A percentile compares a stretch with the other conserved stretches of the same genome.
Evolutionary conservation across 1,284 basidiomycete genomes (phyloP).

Genomic region (Pseudozyma tsukubaensis): DNA sequence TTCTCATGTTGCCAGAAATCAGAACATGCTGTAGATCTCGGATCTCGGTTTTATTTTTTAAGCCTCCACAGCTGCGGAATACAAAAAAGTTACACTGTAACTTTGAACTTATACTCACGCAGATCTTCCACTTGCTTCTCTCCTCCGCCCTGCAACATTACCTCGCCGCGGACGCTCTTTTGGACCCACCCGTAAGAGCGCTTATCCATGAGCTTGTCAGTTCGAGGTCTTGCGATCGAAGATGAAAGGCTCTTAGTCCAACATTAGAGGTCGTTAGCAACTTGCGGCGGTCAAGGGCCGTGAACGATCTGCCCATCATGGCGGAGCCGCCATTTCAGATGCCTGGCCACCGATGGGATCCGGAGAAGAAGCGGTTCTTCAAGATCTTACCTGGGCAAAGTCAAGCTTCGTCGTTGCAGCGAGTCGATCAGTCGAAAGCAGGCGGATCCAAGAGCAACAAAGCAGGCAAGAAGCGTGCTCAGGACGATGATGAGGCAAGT

Average conservation of each 20-base stretch:
- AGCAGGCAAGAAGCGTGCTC: not conserved
- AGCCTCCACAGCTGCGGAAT: no score
- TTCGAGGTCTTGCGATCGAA: not conserved
- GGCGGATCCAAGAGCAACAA: not conserved
- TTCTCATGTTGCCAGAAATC: no score
- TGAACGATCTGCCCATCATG: slow-evolving; percentile 10
- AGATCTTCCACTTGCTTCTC: no score
- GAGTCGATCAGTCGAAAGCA: not conserved
- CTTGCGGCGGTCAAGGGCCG: not conserved
- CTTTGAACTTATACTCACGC: no score
- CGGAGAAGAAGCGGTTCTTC: slow-evolving; percentile 46
- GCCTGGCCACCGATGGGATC: slow-evolving; percentile 47
- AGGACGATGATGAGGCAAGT: not conserved
- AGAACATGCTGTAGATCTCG: no score
- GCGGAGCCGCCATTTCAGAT: slow-evolving; percentile 45
- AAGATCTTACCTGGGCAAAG: slow-evolving; percentile 26
- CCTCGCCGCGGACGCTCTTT: no score
- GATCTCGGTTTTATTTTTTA: no score
- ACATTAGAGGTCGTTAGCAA: no score
- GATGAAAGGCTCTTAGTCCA: slow-evolving; percentile 1
- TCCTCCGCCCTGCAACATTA: no score
- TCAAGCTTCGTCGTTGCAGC: not conserved
- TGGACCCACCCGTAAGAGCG: no score
- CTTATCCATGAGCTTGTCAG: no score
- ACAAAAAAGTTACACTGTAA: no score